Evolutionary conservation across 768 basidiomycete species (phyloP), one percentile per base, ranked within the genome.

Genomic region (Boletus subparvulus): DNA sequence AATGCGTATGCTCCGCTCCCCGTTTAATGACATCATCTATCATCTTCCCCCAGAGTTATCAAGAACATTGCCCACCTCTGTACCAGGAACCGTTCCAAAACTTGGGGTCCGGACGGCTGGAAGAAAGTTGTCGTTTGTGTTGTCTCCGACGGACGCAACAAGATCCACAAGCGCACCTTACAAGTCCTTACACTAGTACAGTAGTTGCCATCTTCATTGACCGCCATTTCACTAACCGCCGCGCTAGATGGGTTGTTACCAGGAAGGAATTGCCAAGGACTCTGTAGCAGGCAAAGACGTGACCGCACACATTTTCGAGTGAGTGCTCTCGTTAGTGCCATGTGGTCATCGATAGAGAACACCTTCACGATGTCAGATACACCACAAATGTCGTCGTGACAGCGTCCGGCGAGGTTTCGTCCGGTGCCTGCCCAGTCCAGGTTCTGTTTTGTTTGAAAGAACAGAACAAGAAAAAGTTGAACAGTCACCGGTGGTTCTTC

Each of bases 401-500:
- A 6, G 87, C 90, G 12, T 79, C 78, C 1, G 92, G 92, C 26
- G 92, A 95, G 70, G 87, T 94, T 13, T 84, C 86, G 0, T 77
- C 80, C 49, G 83, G 86, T n/a, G 74, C 81, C 1, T 91, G 89
- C 65, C 87, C 94, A 1, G 84, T 92, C 56, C 95, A 94, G 72
- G 80, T 92, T 63, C 77, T 98, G 45, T 94, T 94, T 77, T 94
- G 92, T 67, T 76, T 95, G 66, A 95, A 95, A 73, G 93, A 95
- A 71, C 90, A 92, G 76, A 97, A 95, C 80, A 94, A 94, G 80
- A 95, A 96, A 80, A 96, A 97, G 72, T 80, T 96, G 64, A 96
- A 96, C 77, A 90, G 88, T 64, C 94, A 97, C 67, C 83, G 94
- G 19, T 97, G 94, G 94, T 96, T 96, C 80, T 96, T 97, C 82